Conservation (phyloP, 306 rosid species). For the Malus domestica region DNA sequence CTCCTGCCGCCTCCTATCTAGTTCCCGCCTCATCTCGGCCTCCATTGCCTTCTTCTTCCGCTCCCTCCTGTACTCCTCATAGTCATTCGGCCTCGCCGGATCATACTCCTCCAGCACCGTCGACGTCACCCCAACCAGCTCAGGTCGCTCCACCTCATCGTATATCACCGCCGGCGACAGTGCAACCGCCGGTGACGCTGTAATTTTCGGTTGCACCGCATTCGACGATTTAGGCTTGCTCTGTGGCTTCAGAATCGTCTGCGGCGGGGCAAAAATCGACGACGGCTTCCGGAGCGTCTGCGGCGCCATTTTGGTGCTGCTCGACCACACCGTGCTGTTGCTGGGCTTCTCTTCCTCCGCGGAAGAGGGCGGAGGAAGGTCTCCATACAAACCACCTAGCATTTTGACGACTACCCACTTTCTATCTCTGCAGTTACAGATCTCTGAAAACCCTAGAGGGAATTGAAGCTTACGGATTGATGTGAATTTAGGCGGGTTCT, state of each 20-base stretch:
- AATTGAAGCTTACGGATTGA: not conserved
- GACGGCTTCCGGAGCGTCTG: conserved; percentile 83
- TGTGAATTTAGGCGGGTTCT: not conserved
- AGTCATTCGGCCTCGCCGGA: conserved; percentile 91
- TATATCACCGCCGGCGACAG: conserved; percentile 10
- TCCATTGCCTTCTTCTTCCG: conserved; percentile 72
- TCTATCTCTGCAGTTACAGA: not conserved
- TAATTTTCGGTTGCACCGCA: conserved; percentile 15
- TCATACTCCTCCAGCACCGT: conserved; percentile 85
- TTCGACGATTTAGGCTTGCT: conserved; percentile 41
- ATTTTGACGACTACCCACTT: conserved; percentile 16
- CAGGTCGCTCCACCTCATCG: conserved; percentile 46
- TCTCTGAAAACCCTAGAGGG: conserved; percentile 11
- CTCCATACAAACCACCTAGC: conserved; percentile 96
- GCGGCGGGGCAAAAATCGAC: conserved; percentile 63
- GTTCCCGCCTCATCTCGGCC: conserved; percentile 72
- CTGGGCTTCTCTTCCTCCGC: conserved; percentile 82
- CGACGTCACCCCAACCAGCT: conserved; percentile 76
- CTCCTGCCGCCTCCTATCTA: conserved; percentile 65
- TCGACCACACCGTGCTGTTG: conserved; percentile 80
- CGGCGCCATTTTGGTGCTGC: conserved; percentile 95
- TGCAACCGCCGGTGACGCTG: not conserved
- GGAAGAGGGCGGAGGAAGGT: conserved; percentile 94
- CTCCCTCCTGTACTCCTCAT: conserved; percentile 85
- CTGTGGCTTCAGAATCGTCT: conserved; percentile 50